These are phyloP conservation scores for Lactarius pseudohatsudake DNA, from an alignment of 768 basidiomycete genomes.

Conservation along the genomic window DNA sequence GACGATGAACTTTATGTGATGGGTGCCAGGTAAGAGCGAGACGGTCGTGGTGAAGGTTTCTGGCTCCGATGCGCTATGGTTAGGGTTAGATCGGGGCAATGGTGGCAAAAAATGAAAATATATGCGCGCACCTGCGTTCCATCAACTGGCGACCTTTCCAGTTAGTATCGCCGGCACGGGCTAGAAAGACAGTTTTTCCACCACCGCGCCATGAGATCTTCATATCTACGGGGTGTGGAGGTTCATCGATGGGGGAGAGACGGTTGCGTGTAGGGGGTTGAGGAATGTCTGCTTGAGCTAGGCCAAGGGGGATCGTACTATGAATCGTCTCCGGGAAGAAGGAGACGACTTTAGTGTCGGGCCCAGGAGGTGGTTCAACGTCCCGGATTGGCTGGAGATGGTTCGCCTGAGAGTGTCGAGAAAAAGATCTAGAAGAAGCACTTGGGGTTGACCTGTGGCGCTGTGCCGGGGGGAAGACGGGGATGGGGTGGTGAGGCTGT, in stretches of 20 bases:
- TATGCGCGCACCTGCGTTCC: slow-evolving; percentile 55
- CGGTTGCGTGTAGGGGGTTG: slow-evolving; percentile 23
- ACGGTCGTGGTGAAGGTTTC: slow-evolving; percentile 44
- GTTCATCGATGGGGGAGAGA: slow-evolving; percentile 28
- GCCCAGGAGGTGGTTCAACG: slow-evolving; percentile 28
- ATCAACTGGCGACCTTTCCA: slow-evolving; percentile 71
- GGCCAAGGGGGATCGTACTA: slow-evolving; percentile 59
- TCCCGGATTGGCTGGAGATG: slow-evolving; percentile 19
- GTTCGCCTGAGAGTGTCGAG: slow-evolving; percentile 29
- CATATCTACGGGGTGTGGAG: slow-evolving; percentile 22
- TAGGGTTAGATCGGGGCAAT: slow-evolving; percentile 20
- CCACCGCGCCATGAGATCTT: slow-evolving; percentile 67
- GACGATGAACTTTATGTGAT: slow-evolving; percentile 93
- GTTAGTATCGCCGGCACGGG: slow-evolving; percentile 70
- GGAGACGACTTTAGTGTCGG: slow-evolving; percentile 25
- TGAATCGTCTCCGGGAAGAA: slow-evolving; percentile 60
- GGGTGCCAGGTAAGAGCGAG: slow-evolving; percentile 80
- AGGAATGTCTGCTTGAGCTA: slow-evolving; percentile 37
- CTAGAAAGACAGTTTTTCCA: slow-evolving; percentile 60
- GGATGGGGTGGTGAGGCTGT: slow-evolving; percentile 46
- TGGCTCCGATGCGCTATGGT: slow-evolving; percentile 27
- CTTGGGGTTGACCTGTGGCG: slow-evolving; percentile 32
- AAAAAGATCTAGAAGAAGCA: slow-evolving; percentile 46
- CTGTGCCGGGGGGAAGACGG: slow-evolving; percentile 33
- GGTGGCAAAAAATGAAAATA: slow-evolving; percentile 25